Conservation (phyloP, 2,329 filamentous ascomycete genomes). For the Aureobasidium sp. region DNA sequence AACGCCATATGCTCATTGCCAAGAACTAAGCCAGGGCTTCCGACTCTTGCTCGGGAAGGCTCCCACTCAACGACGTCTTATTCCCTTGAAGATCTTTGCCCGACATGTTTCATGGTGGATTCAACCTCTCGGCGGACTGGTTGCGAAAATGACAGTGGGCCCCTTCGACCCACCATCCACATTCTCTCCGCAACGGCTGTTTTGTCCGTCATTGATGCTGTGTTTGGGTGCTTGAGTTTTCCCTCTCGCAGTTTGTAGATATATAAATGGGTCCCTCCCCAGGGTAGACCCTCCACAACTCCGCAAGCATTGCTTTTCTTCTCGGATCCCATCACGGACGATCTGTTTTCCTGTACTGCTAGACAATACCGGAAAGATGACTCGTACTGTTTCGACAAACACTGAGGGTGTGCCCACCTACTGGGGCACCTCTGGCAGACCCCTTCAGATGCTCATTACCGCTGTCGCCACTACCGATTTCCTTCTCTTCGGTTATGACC, state of each 20-base stretch:
- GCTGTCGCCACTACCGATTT: conserved; percentile 57
- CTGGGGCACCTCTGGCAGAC: conserved; percentile 50
- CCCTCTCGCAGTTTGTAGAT: neutral
- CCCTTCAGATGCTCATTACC: conserved; percentile 49
- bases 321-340: neutral
- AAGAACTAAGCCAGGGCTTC: neutral
- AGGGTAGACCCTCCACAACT: conserved; percentile 2
- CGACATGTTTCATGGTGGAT: conserved; percentile 4
- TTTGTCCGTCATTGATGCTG: conserved; percentile 8
- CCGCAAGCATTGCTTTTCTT: conserved; percentile 1
- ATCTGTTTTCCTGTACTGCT: conserved; percentile 9
- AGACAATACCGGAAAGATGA: conserved; percentile 9
- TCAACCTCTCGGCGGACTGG: conserved; percentile 7
- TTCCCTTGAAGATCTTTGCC: conserved; percentile 4
- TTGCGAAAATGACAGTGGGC: conserved; percentile 4
- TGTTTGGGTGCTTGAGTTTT: conserved; percentile 1
- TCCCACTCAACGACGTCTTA: conserved; percentile 9
- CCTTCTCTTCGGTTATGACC: conserved; percentile 27
- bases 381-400: conserved; percentile 2
- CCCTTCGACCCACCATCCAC: conserved; percentile 4
- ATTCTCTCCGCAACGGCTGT: conserved; percentile 11
- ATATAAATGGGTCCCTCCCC: conserved; percentile 7
- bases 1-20: conserved; percentile 7
- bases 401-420: conserved; percentile 36
- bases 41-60: neutral